These are phyloP conservation scores for Aureobasidium vineae DNA, from an alignment of 2,329 filamentous ascomycete genomes.

Conservation along the genomic window DNA sequence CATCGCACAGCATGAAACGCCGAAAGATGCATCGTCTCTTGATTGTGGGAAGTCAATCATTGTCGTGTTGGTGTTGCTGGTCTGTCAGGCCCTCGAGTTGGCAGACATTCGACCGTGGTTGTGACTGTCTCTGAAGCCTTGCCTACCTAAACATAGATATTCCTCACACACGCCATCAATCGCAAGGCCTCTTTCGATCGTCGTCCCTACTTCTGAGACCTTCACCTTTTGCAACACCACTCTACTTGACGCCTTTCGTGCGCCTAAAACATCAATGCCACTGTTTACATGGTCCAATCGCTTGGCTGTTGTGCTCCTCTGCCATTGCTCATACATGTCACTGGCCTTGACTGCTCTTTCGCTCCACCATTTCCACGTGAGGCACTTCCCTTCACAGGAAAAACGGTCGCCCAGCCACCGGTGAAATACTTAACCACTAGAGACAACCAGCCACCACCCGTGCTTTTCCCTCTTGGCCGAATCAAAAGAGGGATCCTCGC, in stretches of 20 bases:
- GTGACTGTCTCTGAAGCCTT: constrained; percentile 7
- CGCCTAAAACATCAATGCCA: not conserved
- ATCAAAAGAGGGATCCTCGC: constrained; percentile 16
- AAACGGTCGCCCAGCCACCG: constrained; percentile 19
- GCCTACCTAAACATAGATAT: constrained; percentile 12
- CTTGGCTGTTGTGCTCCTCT: not conserved
- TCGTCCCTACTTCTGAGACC: not conserved
- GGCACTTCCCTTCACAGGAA: not conserved
- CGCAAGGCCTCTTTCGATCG: not conserved
- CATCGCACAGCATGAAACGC: constrained; percentile 18
- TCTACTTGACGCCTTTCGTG: constrained; percentile 5
- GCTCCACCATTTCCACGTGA: constrained; percentile 13
- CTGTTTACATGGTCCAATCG: not conserved
- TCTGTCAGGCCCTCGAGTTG: not conserved
- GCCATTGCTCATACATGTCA: not conserved
- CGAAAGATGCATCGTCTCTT: not conserved
- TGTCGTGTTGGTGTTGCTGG: not conserved
- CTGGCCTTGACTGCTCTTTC: not conserved
- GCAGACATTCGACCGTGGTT: constrained; percentile 2
- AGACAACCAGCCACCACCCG: constrained; percentile 20
- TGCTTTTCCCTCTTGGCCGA: constrained; percentile 12
- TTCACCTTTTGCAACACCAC: not conserved
- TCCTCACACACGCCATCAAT: not conserved
- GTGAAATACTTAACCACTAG: constrained; percentile 25
- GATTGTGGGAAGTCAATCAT: not conserved